phyloP scores from a whole-genome alignment of 768 basidiomycete species.

The Leccinum sublutescens region DNA sequence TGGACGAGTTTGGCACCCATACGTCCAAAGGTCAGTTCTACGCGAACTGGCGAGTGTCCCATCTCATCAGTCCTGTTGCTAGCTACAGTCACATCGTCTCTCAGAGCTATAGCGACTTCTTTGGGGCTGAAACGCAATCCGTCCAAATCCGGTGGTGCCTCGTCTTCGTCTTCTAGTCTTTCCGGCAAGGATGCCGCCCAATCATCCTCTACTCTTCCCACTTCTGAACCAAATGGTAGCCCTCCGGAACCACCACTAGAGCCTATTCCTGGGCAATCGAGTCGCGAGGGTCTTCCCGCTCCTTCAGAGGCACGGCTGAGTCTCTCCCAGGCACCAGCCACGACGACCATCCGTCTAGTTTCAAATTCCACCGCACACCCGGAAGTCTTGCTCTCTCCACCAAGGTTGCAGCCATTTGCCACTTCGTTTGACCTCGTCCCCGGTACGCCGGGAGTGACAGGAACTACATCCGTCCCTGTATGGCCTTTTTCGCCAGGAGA shows the following conservation, averaged over 20 bases:
- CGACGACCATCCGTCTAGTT: conserved; percentile 50
- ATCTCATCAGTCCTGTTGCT: conserved; percentile 33
- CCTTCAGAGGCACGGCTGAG: conserved; percentile 62
- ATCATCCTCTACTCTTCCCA: conserved; percentile 30
- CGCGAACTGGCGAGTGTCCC: neutral
- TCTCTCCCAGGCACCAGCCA: conserved; percentile 46
- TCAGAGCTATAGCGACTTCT: conserved; percentile 74
- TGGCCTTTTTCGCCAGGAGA: conserved; percentile 43
- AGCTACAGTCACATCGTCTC: conserved; percentile 70
- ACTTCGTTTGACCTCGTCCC: conserved; percentile 69
- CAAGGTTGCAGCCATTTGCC: conserved; percentile 61
- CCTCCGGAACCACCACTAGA: conserved; percentile 28
- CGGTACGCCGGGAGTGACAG: conserved; percentile 45
- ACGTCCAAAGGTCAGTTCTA: conserved; percentile 56
- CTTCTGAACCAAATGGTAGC: conserved; percentile 22
- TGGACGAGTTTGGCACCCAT: conserved; percentile 73
- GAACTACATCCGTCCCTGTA: conserved; percentile 24
- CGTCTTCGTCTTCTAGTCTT: conserved; percentile 33
- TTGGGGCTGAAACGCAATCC: conserved; percentile 61
- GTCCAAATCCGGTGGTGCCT: conserved; percentile 10
- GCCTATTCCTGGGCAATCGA: conserved; percentile 60
- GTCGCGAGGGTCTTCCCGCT: conserved; percentile 59
- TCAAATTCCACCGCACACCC: conserved; percentile 25
- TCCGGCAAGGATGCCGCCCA: conserved; percentile 18
- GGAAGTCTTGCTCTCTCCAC: conserved; percentile 43